Conservation (phyloP, 129 eudicot species). For the Erigeron canadensis region DNA sequence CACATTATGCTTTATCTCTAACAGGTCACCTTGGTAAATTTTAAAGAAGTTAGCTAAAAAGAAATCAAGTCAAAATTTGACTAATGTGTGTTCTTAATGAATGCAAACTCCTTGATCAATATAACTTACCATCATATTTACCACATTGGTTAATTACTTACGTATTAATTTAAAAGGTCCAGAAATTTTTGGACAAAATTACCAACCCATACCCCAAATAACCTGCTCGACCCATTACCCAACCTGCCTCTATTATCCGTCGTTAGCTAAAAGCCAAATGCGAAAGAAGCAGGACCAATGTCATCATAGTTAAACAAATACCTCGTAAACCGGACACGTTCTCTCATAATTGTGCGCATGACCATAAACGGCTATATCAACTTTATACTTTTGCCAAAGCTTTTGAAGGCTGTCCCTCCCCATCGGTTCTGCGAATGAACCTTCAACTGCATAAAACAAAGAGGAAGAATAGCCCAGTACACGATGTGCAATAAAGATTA, state of each 20-base stretch:
- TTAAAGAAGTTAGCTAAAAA: neutral
- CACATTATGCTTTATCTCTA: neutral
- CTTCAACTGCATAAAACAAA: constrained; percentile 46
- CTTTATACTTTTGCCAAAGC: constrained; percentile 79
- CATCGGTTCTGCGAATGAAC: constrained; percentile 77
- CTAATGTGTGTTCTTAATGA: neutral
- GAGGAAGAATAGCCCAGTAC: constrained; percentile 71
- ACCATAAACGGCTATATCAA: constrained; percentile 75
- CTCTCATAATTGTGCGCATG: constrained; percentile 81
- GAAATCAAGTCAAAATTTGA: too few species aligned
- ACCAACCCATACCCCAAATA: too few species aligned
- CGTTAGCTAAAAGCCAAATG: too few species aligned
- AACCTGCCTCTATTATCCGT: neutral
- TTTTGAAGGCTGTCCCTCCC: constrained; percentile 68
- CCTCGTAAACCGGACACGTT: constrained; percentile 73
- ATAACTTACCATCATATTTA: too few species aligned
- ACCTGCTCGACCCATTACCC: neutral
- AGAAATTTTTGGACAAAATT: too few species aligned
- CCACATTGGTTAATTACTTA: too few species aligned
- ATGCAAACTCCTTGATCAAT: neutral
- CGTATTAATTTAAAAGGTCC: too few species aligned
- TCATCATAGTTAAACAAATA: constrained; percentile 20
- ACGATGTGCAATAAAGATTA: constrained; percentile 65
- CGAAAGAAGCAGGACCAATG: too few species aligned
- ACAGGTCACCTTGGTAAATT: neutral